Percentiles rank a stretch among this genome's conserved stretches.
Conservation (phyloP, 805 yeast genomes). For the Phaffomyces antillensis region DNA sequence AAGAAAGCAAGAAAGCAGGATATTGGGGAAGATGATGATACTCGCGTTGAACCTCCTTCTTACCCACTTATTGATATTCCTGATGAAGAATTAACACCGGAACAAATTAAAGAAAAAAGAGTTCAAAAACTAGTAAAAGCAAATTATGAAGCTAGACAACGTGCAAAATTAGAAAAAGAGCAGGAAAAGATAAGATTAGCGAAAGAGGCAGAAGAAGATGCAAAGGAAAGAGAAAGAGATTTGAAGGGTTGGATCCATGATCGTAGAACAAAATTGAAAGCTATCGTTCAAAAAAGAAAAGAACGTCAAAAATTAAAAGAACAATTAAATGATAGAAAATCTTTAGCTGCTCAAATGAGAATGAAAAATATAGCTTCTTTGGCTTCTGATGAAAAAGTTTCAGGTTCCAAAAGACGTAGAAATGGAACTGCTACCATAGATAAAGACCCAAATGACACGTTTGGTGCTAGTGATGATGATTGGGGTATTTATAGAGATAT, state of each 20-base stretch:
- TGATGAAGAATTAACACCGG: conserved; percentile 75
- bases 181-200: conserved; percentile 53
- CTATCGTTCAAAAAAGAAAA: conserved; percentile 51
- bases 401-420: conserved; percentile 34
- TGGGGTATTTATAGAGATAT: conserved; percentile 89
- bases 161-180: conserved; percentile 73
- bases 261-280: conserved; percentile 55
- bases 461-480: conserved; percentile 93
- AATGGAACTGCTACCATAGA: conserved; percentile 59
- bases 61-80: conserved; percentile 77
- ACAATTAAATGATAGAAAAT: conserved; percentile 81
- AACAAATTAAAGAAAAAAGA: conserved; percentile 79
- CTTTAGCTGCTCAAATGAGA: conserved; percentile 84
- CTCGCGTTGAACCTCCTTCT: conserved; percentile 39
- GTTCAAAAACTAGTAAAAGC: conserved; percentile 78
- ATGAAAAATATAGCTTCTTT: conserved; percentile 87
- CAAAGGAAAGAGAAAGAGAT: conserved; percentile 70
- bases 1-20: conserved; percentile 61
- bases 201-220: conserved; percentile 58
- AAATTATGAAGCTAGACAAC: conserved; percentile 79
- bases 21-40: conserved; percentile 53
- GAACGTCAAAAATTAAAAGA: conserved; percentile 65
- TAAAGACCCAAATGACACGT: conserved; percentile 87
- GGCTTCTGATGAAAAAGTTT: conserved; percentile 56
- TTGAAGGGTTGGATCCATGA: conserved; percentile 72